Percentiles rank a stretch among this genome's conserved stretches.
Evolutionary conservation across 2,329 filamentous ascomycete species (phyloP).

Genomic region (Gnomoniopsis sp.): DNA sequence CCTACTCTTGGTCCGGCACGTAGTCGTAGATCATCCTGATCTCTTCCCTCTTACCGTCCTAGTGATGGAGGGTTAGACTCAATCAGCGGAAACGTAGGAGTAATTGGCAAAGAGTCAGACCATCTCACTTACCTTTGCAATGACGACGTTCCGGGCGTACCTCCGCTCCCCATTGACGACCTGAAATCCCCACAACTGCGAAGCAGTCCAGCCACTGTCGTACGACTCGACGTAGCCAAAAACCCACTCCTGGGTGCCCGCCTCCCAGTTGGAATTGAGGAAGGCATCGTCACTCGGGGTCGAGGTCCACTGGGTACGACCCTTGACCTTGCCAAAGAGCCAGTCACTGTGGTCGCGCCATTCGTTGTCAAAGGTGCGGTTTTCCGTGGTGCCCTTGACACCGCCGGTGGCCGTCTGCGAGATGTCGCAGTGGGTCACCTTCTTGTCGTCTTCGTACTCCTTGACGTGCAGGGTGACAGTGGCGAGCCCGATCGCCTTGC

Average conservation of each 20-base stretch:
- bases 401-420: conserved; percentile 69
- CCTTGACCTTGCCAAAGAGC: conserved; percentile 72
- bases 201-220: conserved; percentile 51
- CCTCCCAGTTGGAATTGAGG: conserved; percentile 57
- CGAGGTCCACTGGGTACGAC: conserved; percentile 51
- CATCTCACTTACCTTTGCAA: conserved; percentile 40
- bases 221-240: conserved; percentile 58
- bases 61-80: not conserved
- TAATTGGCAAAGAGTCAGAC: not conserved
- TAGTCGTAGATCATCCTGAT: conserved; percentile 58
- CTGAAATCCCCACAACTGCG: conserved; percentile 62
- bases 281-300: conserved; percentile 45
- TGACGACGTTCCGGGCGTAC: conserved; percentile 51
- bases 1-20: conserved; percentile 21
- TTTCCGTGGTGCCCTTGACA: conserved; percentile 61
- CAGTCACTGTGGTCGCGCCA: conserved; percentile 68
- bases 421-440: conserved; percentile 63
- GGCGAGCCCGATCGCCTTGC: conserved; percentile 68
- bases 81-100: not conserved
- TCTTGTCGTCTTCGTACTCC: conserved; percentile 43
- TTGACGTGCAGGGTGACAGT: conserved; percentile 64
- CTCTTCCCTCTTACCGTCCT: conserved; percentile 36
- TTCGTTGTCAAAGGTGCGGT: conserved; percentile 48
- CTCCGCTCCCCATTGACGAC: conserved; percentile 47
- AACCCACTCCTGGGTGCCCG: conserved; percentile 53